Evolutionary conservation across 257 asterid species (phyloP), one percentile per base, ranked within the genome.

Genomic region (Fraxinus pennsylvanica): DNA sequence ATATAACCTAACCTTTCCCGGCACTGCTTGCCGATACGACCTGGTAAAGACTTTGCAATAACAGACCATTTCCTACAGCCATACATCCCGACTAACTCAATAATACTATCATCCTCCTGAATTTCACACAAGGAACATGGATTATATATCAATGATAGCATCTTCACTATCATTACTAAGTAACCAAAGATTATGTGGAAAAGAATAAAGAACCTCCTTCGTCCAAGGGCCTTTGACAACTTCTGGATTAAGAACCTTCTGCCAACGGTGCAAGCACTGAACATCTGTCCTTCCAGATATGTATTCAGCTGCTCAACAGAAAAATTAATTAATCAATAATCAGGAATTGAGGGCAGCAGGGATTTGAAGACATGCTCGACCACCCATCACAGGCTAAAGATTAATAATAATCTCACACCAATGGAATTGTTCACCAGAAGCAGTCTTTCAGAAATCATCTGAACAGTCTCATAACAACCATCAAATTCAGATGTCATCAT

Each of bases 181-280:
- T 59, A 76, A 36, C 15, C 21, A 69, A 74, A 65, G 67, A 57
- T 57, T 75, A 6, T 22, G 29, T 13, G 15, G 14, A 63, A 25
- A 22, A 63, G 19, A 79, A 70, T 43, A 10, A 63, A 73, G 25
- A 74, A 90, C 98, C 98, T 90, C 92, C 85, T 89, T 89, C 27
- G 89, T 86, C 97, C 97, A 94, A 59, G 96, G 91, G 84, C 96
- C 93, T 87, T 93, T 93, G 68, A 87, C 87, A 76, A 93, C 91
- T 29, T 83, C 94, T 68, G 98, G 98, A 80, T 92, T 85, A 80
- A 93, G 87, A 85, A 93, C 98, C 79, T 92, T 90, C 79, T 90
- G 94, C 97, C 98, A 94, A 33, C 97, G 97, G 76, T 94, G 97
- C 84, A 94, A 79, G 88, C 97, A 94, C 79, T 94, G 98, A 68